Base-by-base conservation (phyloP, 257 asterid species). In the Przewalskia tangutica region DNA sequence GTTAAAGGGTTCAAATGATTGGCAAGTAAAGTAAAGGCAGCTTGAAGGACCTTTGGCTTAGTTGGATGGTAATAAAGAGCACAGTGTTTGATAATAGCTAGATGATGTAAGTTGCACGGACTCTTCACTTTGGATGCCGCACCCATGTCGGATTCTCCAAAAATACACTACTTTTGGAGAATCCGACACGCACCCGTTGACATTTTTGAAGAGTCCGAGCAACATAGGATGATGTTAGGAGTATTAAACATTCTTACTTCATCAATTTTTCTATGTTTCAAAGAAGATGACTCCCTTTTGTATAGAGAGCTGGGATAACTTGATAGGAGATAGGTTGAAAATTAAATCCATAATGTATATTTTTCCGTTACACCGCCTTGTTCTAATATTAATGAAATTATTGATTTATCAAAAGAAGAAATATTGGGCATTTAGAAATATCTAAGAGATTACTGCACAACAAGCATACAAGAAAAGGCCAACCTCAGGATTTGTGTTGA, bases 401-500 rank as follows among this genome's bases (percentile, higher is more conserved):
- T 9, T 68, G 77, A 42, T 2, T 23, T 63, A 73, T 14, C 12
- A 73, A 13, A 23, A 27, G 42, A 48, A 13, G 50, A 70, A 70
- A 50, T 11, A 50, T 12, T 23, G 46, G 80, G 12, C 40, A 50
- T 36, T 65, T 71, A 51, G 78, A 60, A 60, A 65, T 13, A 65
- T 81, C 27, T 46, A 58, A 48, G 53, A 75, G 44, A 75, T 12
- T 7, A 32, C 59, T 48, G 62, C 82, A 44, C 60, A 81, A 20
- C 46, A 73, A 85, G 81, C 81, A 65, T 20, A 58, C 55, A 81
- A 17, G 82, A 34, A 73, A 82, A 81, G 46, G 64, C 87, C 73
- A 82, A 95, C 99, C 98, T 93, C 91, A 20, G 97, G 95, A 82
- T 91, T 88, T 18, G 91, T 75, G 90, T 96, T 94, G 82, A 96